Conservation (phyloP, 2,329 filamentous ascomycete genomes). For the Bertia moriformis region DNA sequence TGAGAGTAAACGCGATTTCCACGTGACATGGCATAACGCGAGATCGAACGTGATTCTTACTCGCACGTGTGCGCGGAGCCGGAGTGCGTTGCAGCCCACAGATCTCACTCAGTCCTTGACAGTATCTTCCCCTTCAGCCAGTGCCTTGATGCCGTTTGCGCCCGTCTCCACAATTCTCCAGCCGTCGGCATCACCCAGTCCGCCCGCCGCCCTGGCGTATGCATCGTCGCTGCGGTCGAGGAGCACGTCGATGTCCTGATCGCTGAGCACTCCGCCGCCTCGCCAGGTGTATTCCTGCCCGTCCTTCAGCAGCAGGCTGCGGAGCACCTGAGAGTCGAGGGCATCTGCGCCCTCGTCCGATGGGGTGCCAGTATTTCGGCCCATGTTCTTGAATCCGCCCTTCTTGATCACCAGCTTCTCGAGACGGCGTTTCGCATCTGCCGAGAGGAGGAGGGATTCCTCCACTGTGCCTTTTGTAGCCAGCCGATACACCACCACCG, state of each 20-base stretch:
- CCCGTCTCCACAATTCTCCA: conserved; percentile 77
- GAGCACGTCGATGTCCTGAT: conserved; percentile 63
- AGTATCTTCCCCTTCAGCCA: too few relatives aligned
- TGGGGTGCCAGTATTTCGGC: conserved; percentile 38
- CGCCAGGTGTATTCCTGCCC: conserved; percentile 49
- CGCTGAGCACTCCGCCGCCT: conserved; percentile 47
- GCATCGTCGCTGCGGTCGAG: conserved; percentile 56
- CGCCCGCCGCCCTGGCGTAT: conserved; percentile 61
- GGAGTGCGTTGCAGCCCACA: too few relatives aligned
- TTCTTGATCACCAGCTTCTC: conserved; percentile 95
- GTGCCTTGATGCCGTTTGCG: conserved; percentile 28
- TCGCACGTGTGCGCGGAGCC: too few relatives aligned
- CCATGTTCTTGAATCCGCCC: conserved; percentile 62
- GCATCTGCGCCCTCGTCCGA: conserved; percentile 24
- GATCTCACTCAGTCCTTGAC: too few relatives aligned
- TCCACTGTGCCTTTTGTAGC: conserved; percentile 89
- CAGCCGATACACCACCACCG: conserved; percentile 84
- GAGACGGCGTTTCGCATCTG: conserved; percentile 77
- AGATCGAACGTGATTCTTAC: too few relatives aligned
- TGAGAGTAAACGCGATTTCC: too few relatives aligned
- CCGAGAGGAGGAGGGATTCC: conserved; percentile 70
- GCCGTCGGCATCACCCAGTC: conserved; percentile 54
- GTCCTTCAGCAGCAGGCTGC: conserved; percentile 52
- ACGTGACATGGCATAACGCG: too few relatives aligned
- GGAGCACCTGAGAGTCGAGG: conserved; percentile 45